Base-by-base conservation (phyloP, 345 rosid species). In the Eucalyptus tenuipes region DNA sequence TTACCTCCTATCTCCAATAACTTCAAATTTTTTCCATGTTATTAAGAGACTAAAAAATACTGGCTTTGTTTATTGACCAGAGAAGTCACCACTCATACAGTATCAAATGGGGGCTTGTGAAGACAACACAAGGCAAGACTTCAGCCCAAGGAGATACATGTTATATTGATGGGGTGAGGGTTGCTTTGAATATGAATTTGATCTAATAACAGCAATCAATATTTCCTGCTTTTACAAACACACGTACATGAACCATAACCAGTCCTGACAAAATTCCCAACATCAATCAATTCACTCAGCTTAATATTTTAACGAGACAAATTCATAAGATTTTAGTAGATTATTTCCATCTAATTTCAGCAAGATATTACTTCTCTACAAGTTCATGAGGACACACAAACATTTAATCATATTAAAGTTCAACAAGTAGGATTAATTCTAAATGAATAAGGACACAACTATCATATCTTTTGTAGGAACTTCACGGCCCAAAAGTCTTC, bases 301-400 rank as follows among this genome's bases (percentile, higher is more conserved):
- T 68, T 33, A 68, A 68, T 68, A 68, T 68, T 17, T 68, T 68
- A 33, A 68, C 44, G 33, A 33, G 80, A 68, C 24, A 68, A 68
- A 68, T 16, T 17, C 25, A 37, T 5, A 68, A 68, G 44, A 37
- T 68, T 68, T 2, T 33, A 16, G 80, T 68, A 68, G 44, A 68
- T 33, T 68, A 68, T 33, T 68, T 68, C 80, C 87, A 91, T 55
- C 80, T 90, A 61, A 85, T 86, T 24, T 57, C 44, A 88, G 89
- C 89, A 80, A 44, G 90, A 86, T 91, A 92, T 92, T 87, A 86
- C 88, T 55, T 55, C 61, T 33, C 31, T 48, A 57, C 24, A 40
- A 37, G 82, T 20, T 84, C 80, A 55, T 42, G 57, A 31, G 55
- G 31, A 85, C 13, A 25, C 49, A 17, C 12, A 68, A 79, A 55